Evolutionary conservation across 768 basidiomycete species (phyloP).

Genomic region (Russula abietina): DNA sequence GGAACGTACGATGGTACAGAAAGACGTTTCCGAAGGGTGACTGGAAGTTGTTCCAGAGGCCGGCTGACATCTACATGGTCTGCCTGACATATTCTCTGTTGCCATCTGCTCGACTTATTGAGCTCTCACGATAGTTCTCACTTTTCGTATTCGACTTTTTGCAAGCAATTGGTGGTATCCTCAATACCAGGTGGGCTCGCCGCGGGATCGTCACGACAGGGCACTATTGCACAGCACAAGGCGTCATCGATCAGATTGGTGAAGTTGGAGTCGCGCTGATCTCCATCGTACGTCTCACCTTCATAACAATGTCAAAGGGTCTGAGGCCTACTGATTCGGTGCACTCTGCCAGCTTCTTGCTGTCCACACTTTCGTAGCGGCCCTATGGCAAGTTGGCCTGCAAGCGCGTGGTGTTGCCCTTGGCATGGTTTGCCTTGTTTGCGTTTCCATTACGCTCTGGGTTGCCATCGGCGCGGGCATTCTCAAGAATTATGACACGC

Average conservation of each 20-base stretch:
- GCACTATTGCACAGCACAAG: too few species aligned
- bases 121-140: constrained; percentile 27
- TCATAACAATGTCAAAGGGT: too few species aligned
- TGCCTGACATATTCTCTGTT: not conserved
- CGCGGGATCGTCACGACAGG: too few species aligned
- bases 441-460: too few species aligned
- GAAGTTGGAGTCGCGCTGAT: too few species aligned
- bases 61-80: constrained; percentile 41
- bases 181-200: too few species aligned
- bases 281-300: too few species aligned
- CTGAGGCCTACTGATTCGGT: too few species aligned
- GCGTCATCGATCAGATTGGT: constrained; percentile 19
- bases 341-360: constrained; percentile 26
- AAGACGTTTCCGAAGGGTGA: not conserved
- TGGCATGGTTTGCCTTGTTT: constrained; percentile 4
- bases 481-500: too few species aligned
- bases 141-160: constrained; percentile 33
- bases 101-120: not conserved
- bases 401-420: constrained; percentile 29
- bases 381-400: constrained; percentile 35
- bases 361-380: constrained; percentile 37
- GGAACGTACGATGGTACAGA: constrained; percentile 14
- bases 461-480: too few species aligned
- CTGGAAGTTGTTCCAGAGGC: constrained; percentile 31
- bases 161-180: constrained; percentile 37